Evolutionary conservation across 257 asterid species (phyloP).

Genomic region (Solanum sitiens): DNA sequence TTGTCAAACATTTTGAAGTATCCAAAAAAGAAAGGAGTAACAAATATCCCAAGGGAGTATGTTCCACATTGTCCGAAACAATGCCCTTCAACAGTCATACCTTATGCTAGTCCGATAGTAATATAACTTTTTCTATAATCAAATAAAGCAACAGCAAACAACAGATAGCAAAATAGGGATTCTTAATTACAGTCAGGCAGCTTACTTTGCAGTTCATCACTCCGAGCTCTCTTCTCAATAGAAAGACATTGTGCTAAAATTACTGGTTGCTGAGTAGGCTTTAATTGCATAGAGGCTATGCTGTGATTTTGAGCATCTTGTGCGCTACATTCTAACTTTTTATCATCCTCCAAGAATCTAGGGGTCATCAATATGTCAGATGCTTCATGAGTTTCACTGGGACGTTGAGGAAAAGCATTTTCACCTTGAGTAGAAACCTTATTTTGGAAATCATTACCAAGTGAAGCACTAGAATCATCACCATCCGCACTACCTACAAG

Average conservation of each 20-base stretch:
- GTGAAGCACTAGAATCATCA: slow-evolving; percentile 12
- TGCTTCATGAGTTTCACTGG: slow-evolving; percentile 49
- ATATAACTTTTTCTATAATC: background rate
- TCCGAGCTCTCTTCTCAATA: slow-evolving; percentile 57
- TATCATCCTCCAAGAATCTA: slow-evolving; percentile 39
- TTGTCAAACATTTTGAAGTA: background rate
- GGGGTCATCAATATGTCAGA: slow-evolving; percentile 85
- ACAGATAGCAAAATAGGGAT: background rate
- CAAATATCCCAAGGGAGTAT: background rate
- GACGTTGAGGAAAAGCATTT: slow-evolving; percentile 20
- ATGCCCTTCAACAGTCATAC: background rate
- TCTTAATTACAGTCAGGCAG: background rate
- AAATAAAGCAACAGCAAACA: background rate
- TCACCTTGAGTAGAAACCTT: slow-evolving; percentile 12
- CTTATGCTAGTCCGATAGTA: background rate
- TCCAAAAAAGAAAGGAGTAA: background rate
- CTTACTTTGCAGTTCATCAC: slow-evolving; percentile 78
- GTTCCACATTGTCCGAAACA: background rate
- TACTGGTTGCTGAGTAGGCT: slow-evolving; percentile 69
- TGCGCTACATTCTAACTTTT: slow-evolving; percentile 19
- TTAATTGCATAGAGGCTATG: slow-evolving; percentile 37
- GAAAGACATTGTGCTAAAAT: slow-evolving; percentile 64
- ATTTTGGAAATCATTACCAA: slow-evolving; percentile 11
- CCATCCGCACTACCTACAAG: slow-evolving; percentile 41
- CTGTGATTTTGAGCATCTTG: slow-evolving; percentile 21